These are phyloP conservation scores for Tephrocybe sp. DNA, from an alignment of 768 basidiomycete genomes.

Conservation along the genomic window DNA sequence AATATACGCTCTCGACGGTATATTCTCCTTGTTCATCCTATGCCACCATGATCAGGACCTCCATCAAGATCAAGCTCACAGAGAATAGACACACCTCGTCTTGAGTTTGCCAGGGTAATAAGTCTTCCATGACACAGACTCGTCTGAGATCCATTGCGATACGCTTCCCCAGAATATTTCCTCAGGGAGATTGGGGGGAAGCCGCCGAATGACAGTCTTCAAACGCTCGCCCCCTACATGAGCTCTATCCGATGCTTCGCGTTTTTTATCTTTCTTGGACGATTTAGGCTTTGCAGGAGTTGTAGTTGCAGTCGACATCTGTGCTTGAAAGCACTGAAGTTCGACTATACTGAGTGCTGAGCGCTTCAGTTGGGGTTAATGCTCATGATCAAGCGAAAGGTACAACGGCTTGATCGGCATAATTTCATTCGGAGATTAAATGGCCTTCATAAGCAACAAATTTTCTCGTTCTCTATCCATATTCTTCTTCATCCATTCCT, in stretches of 20 bases:
- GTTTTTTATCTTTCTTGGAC: constrained; percentile 29
- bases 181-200: constrained; percentile 92
- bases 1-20: constrained; percentile 89
- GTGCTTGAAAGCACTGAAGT: constrained; percentile 10
- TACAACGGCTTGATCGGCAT: neutral
- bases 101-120: constrained; percentile 69
- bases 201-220: constrained; percentile 84
- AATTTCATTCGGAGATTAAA: constrained; percentile 9
- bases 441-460: neutral
- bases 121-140: constrained; percentile 65
- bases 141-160: constrained; percentile 77
- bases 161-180: constrained; percentile 94
- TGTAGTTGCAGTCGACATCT: constrained; percentile 22
- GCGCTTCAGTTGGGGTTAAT: too few relatives aligned
- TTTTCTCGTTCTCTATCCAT: neutral
- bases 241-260: constrained; percentile 33
- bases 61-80: neutral
- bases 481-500: neutral
- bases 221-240: constrained; percentile 54
- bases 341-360: neutral
- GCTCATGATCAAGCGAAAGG: too few relatives aligned
- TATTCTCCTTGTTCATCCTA: constrained; percentile 81
- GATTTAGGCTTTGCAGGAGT: constrained; percentile 28
- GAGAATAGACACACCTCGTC: constrained; percentile 50
- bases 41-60: neutral